These are phyloP conservation scores for Tulasnella sp. DNA, from an alignment of 768 basidiomycete genomes.

Conservation along the genomic window DNA sequence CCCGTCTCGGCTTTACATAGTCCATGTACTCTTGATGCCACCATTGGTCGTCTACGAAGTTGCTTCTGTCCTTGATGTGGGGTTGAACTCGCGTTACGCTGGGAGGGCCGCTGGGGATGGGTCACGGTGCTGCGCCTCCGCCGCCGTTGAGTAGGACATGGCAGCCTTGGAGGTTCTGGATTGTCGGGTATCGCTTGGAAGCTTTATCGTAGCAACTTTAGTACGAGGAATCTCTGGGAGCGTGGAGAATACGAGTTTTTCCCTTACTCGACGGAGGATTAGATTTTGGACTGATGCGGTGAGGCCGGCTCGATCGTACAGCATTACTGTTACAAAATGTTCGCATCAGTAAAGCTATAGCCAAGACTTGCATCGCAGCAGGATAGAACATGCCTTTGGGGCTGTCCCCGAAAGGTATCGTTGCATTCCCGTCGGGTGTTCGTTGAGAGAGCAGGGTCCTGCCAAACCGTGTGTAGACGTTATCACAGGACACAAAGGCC, in stretches of 20 bases:
- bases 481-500: not conserved
- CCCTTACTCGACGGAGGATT: not conserved
- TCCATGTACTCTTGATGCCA: conserved; percentile 1
- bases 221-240: not conserved
- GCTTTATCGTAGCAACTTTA: not conserved
- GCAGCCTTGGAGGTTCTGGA: not conserved
- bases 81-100: not conserved
- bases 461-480: not conserved
- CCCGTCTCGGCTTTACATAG: not conserved
- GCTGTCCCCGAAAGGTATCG: not conserved
- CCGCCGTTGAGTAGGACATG: not conserved
- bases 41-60: not conserved
- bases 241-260: not conserved
- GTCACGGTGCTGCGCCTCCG: conserved; percentile 4
- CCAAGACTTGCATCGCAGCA: not conserved
- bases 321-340: not conserved
- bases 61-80: not conserved
- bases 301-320: not conserved
- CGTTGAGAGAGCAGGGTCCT: not conserved
- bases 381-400: not conserved
- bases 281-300: not conserved
- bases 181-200: conserved; percentile 11
- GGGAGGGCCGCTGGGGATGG: conserved; percentile 4
- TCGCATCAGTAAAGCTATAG: not conserved
- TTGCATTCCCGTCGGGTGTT: not conserved